phyloP scores from a whole-genome alignment of 331 rosid species.

The Quercus lobata region DNA sequence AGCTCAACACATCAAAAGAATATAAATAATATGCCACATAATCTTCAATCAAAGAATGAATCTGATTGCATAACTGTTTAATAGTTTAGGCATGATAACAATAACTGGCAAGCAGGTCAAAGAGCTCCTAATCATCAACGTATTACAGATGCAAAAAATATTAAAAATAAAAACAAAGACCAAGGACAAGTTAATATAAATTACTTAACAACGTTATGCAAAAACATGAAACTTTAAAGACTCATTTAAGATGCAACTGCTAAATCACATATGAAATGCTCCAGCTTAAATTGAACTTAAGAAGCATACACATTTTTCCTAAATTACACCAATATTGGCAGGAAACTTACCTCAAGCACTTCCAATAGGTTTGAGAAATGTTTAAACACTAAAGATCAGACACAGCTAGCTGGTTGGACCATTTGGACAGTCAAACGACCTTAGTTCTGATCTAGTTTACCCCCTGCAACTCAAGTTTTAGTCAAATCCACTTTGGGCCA shows the following conservation, averaged over 20 bases:
- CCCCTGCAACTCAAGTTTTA: neutral
- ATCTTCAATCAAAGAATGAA: neutral
- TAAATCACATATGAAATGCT: neutral
- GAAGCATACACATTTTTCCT: neutral
- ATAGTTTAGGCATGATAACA: constrained; percentile 2
- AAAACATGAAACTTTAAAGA: constrained; percentile 6
- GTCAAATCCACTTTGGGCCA: neutral
- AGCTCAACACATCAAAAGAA: constrained; percentile 23
- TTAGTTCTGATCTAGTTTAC: neutral
- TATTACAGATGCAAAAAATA: constrained; percentile 11
- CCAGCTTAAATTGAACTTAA: neutral
- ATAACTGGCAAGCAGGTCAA: constrained; percentile 8
- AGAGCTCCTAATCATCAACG: constrained; percentile 2
- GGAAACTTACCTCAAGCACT: neutral
- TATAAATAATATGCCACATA: neutral
- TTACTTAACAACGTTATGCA: neutral
- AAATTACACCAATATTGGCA: neutral
- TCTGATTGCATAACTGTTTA: neutral
- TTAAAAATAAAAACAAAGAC: neutral
- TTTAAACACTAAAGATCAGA: neutral
- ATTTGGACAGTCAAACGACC: neutral
- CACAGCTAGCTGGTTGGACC: neutral
- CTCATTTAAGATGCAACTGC: neutral
- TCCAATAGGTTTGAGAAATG: neutral
- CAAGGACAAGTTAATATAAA: neutral